Base-by-base conservation (phyloP, 2,329 filamentous ascomycete genomes). In the Acephala macrosclerotiorum region DNA sequence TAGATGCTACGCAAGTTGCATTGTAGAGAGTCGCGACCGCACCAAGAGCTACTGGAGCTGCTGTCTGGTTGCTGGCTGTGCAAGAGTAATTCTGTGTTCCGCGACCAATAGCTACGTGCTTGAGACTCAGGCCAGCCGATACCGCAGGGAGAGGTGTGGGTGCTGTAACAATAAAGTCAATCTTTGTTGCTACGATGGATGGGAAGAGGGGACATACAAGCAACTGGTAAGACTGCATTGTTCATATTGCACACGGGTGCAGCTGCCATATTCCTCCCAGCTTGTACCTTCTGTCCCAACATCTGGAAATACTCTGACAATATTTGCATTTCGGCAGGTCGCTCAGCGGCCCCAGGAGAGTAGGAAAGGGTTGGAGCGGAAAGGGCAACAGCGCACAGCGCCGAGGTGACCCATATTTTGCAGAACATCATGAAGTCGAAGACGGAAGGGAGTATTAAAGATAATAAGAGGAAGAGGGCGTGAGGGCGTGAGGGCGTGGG, bases 1-100 rank as follows among this genome's bases (percentile, higher is more conserved):
- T 82, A 49, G 91, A 84, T 7, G 91, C 91, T 38, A 95, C 79
- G 80, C 95, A 97, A 72, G 89, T 92, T 66, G 89, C 91, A 80
- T 97, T 94, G 88, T 92, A 97, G 73, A 98, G 91, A 1, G 87
- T 89, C 62, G 95, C 95, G 0, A 93, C 76, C 61, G 95, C 95
- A 69, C 95, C 95, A 58, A 83, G 79, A 20, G 89, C 83, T 11
- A 82, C 83, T 16, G 95, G 94, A 0, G 80, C 80, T 0, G 87
- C 85, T 3, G 85, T 85, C 1, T 86, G 76, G 72, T 91, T 86
- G 68, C 79, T 79, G 61, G 84, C 80, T 65, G 86, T 82, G 83
- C 95, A 97, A 60, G 93, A 96, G 83, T 97, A 98, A 85, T 97
- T 97, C 81, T 97, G 90, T 8, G 92, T 96, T 66, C 95, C 95